Evolutionary conservation across 1,139 yeast genomes (phyloP).

Genomic region (Yamadazyma sp.): DNA sequence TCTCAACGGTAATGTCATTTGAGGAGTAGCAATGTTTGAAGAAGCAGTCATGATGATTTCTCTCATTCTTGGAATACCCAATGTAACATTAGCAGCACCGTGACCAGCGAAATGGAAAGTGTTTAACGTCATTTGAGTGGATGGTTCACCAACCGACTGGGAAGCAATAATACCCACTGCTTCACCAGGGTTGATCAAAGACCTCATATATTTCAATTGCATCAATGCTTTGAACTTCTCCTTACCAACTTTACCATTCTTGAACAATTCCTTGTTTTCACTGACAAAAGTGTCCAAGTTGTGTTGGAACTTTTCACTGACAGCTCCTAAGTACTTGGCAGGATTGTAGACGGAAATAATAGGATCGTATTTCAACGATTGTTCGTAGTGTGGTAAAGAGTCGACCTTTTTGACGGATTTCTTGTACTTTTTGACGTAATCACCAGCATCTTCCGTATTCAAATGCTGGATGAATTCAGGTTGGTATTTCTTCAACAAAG

Average conservation of each 20-base stretch:
- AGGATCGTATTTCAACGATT: conserved; percentile 77
- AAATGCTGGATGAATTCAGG: conserved; percentile 60
- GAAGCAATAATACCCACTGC: conserved; percentile 98
- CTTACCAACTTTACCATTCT: conserved; percentile 61
- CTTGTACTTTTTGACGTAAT: conserved; percentile 78
- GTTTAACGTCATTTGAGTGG: conserved; percentile 98
- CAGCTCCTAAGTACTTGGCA: conserved; percentile 86
- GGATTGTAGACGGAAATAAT: conserved; percentile 85
- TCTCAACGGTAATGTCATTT: conserved; percentile 89
- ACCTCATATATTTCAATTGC: conserved; percentile 98
- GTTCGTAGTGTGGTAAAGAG: conserved; percentile 61
- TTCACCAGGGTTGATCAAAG: conserved; percentile 94
- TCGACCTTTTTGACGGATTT: conserved; percentile 71
- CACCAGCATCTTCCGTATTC: conserved; percentile 78
- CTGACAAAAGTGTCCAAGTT: conserved; percentile 71
- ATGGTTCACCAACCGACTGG: conserved; percentile 98
- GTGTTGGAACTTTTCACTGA: conserved; percentile 84
- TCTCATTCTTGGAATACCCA: conserved; percentile 99
- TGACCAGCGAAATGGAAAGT: conserved; percentile 99
- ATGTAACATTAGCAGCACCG: conserved; percentile 99
- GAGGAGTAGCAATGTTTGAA: conserved; percentile 92
- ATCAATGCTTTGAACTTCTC: conserved; percentile 93
- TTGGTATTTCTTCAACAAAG: conserved; percentile 81
- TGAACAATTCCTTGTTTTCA: conserved; percentile 53
- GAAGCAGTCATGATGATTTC: conserved; percentile 99